Evolutionary conservation across 495 filamentous ascomycete species (phyloP), one percentile per base, ranked within the genome.

Genomic region (Hypomontagnella monticulosa): DNA sequence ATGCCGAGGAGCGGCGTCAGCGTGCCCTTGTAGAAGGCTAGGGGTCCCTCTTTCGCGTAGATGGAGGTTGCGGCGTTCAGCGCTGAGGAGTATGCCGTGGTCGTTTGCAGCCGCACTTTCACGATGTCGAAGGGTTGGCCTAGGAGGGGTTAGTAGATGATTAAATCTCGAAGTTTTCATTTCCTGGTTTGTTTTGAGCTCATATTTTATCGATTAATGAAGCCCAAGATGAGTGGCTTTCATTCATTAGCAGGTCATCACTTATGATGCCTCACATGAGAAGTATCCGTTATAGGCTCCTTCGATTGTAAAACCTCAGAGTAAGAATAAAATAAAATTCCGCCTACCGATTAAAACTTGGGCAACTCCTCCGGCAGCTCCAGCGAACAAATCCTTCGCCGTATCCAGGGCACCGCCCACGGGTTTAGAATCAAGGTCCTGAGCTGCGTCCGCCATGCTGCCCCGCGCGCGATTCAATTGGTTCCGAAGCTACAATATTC

Each of bases 41-140:
- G 72, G 1, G 93, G 83, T 1, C 95, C 96, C 77, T 99, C 95
- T 74, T 91, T 89, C 70, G 85, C 88, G 73, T 91, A 91, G 78
- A 98, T 97, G 68, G 91, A 85, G 43, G 82, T 81, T 1, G 93
- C 95, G 61, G 89, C 90, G 67, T 93, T 84, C 32, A 93, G 75
- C 42, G 95, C 95, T 71, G 84, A 89, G 58, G 83, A 81, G 82
- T 97, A 96, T 66, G 91, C 82, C 15, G 83, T 86, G 43, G 88
- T 91, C 10, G 95, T 99, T 78, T 99, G 95, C 19, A 99, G 84
- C 38, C 95, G 91, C 61, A 99, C 96, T 83, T 99, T 99, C 75
- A 99, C 90, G 48, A 99, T 99, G 82, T 99, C 95, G 77, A 98
- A 97, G 50, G 94, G 94, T 82, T 98, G 94, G 71, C 94, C 94